A percentile compares a stretch with the other conserved stretches of the same genome.
These are phyloP conservation scores for Lactarius sanguifluus DNA, from an alignment of 768 basidiomycete genomes.

Conservation along the genomic window DNA sequence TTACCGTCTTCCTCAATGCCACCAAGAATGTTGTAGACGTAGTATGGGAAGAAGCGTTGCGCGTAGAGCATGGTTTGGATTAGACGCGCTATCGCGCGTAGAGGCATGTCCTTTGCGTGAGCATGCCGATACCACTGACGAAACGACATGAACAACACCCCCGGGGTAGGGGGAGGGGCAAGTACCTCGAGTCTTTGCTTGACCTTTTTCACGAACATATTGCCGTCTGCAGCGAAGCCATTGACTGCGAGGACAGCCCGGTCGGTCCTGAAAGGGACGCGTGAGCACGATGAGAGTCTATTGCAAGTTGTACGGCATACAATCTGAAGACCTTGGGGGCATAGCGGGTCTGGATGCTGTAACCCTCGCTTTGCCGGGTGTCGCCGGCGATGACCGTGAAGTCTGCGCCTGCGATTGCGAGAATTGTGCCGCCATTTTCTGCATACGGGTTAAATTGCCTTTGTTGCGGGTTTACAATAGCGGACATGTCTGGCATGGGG, in stretches of 20 bases:
- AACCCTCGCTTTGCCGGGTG: slow-evolving; percentile 96
- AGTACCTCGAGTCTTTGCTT: slow-evolving; percentile 90
- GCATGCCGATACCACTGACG: slow-evolving; percentile 95
- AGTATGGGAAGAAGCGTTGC: slow-evolving; percentile 97
- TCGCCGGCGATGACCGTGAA: slow-evolving; percentile 96
- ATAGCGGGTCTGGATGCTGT: slow-evolving; percentile 95
- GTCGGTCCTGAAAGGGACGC: slow-evolving; percentile 63
- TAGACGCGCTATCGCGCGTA: slow-evolving; percentile 93
- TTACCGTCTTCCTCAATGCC: slow-evolving; percentile 95
- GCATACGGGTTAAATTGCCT: slow-evolving; percentile 85
- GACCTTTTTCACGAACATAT: slow-evolving; percentile 96
- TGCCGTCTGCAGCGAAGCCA: slow-evolving; percentile 96
- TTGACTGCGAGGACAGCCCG: slow-evolving; percentile 93
- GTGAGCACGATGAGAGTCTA: slow-evolving; percentile 11
- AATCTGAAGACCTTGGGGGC: slow-evolving; percentile 93
- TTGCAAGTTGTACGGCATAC: slow-evolving; percentile 48
- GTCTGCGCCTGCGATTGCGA: slow-evolving; percentile 91
- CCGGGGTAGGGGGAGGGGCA: not conserved
- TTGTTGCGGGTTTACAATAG: slow-evolving; percentile 43
- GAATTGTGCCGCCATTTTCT: slow-evolving; percentile 94
- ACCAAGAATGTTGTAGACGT: slow-evolving; percentile 94
- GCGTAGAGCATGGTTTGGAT: slow-evolving; percentile 98
- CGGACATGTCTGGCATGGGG: slow-evolving; percentile 29
- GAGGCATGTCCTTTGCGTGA: slow-evolving; percentile 96
- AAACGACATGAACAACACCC: not conserved